Conservation (phyloP, 75 land plant species). For the Ceratopteris richardii region DNA sequence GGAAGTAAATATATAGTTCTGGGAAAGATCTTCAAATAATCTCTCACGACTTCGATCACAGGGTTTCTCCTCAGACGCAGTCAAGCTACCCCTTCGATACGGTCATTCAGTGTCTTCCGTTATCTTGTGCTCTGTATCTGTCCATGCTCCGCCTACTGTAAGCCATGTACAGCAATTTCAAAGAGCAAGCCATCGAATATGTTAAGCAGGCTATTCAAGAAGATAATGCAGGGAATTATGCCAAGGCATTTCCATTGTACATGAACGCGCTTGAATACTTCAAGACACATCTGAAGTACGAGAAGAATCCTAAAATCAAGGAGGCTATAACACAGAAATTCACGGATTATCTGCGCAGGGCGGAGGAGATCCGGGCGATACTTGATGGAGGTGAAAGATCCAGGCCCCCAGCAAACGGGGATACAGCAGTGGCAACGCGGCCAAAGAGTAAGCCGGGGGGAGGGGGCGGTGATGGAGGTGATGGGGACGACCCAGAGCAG, state of each 20-base stretch:
- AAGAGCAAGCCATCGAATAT: slow-evolving; percentile 98
- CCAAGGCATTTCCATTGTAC: slow-evolving; percentile 91
- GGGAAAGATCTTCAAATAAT: no score
- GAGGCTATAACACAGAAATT: slow-evolving; percentile 99
- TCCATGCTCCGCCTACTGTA: neutral
- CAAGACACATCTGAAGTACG: slow-evolving; percentile 93
- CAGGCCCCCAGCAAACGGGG: slow-evolving; percentile 59
- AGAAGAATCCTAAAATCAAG: slow-evolving; percentile 98
- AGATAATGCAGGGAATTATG: slow-evolving; percentile 97
- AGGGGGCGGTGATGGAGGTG: slow-evolving; percentile 52
- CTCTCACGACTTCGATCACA: no score
- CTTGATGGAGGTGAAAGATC: slow-evolving; percentile 65
- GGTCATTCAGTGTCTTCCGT: neutral
- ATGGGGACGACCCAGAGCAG: slow-evolving; percentile 87
- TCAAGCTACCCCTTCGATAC: no score
- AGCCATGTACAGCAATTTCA: slow-evolving; percentile 96
- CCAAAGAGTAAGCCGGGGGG: slow-evolving; percentile 69
- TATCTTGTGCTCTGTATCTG: no score
- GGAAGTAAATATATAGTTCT: no score
- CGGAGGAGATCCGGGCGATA: slow-evolving; percentile 96
- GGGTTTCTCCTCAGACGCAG: no score
- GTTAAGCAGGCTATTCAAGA: slow-evolving; percentile 94
- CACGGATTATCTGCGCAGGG: slow-evolving; percentile 90
- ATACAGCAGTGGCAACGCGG: slow-evolving; percentile 73
- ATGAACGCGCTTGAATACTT: slow-evolving; percentile 99